These are phyloP conservation scores for Starmerella gropengiesseri DNA, from an alignment of 805 yeast species.

Conservation along the genomic window DNA sequence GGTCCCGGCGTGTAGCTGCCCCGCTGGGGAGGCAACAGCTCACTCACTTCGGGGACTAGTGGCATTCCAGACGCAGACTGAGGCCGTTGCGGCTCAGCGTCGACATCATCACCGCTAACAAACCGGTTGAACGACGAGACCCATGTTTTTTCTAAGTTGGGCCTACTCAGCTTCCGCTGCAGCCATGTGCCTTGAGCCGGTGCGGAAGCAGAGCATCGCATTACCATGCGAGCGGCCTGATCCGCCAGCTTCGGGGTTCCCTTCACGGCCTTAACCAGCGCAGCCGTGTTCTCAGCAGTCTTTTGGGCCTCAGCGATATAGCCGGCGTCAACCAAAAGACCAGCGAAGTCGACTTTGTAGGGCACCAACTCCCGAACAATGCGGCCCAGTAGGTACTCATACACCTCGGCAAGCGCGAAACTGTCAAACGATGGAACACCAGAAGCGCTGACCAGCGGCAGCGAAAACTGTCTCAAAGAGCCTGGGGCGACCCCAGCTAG, in stretches of 20 bases:
- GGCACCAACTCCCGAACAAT: slow-evolving; percentile 40
- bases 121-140: slow-evolving; percentile 68
- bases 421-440: slow-evolving; percentile 31
- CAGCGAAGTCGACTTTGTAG: slow-evolving; percentile 57
- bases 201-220: slow-evolving; percentile 24
- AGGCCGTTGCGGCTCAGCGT: not conserved
- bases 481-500: slow-evolving; percentile 28
- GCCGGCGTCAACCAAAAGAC: slow-evolving; percentile 58
- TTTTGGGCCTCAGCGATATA: slow-evolving; percentile 40
- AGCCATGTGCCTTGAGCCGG: slow-evolving; percentile 53
- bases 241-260: slow-evolving; percentile 32
- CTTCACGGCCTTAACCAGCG: slow-evolving; percentile 12
- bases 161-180: slow-evolving; percentile 40
- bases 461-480: slow-evolving; percentile 21
- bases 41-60: not conserved
- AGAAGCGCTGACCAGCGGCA: slow-evolving; percentile 23
- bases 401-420: slow-evolving; percentile 53
- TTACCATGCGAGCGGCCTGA: slow-evolving; percentile 34
- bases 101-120: slow-evolving; percentile 73
- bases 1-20: slow-evolving; percentile 18
- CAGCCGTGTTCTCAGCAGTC: slow-evolving; percentile 26
- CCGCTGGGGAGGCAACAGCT: slow-evolving; percentile 5
- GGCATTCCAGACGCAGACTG: not conserved
- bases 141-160: slow-evolving; percentile 67
- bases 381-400: slow-evolving; percentile 41